Percentiles rank a stretch among this genome's conserved stretches.
Conservation (phyloP, 495 filamentous ascomycete species). For the Usnea hakonensis region DNA sequence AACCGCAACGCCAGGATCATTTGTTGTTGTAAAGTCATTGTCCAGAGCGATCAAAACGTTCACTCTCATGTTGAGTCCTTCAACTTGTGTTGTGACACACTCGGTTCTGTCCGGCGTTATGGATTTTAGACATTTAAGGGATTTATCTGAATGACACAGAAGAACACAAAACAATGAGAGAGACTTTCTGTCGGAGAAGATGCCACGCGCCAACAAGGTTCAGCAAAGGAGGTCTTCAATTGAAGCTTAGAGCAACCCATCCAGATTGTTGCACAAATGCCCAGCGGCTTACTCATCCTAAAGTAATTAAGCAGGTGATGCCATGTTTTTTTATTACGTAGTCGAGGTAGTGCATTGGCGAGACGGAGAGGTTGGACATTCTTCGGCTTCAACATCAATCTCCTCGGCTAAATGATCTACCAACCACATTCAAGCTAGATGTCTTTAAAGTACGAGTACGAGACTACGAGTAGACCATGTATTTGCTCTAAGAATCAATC, state of each 20-base stretch:
- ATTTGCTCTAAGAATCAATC: too few species aligned
- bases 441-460: not conserved
- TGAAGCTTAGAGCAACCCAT: not conserved
- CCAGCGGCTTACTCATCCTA: too few species aligned
- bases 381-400: not conserved
- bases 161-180: not conserved
- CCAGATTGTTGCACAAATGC: too few species aligned
- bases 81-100: not conserved
- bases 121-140: not conserved
- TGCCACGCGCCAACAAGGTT: not conserved
- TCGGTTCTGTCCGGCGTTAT: not conserved
- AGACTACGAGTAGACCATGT: not conserved
- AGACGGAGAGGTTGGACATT: too few species aligned
- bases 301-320: too few species aligned
- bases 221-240: not conserved
- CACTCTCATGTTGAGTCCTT: constrained; percentile 1
- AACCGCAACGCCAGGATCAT: not conserved
- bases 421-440: not conserved
- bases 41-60: constrained; percentile 10
- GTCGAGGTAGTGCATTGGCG: too few species aligned
- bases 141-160: not conserved
- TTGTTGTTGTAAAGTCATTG: not conserved
- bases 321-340: too few species aligned
- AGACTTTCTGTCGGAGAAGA: too few species aligned
- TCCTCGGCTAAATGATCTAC: not conserved